phyloP scores from a whole-genome alignment of 202 grass and related monocot species.

The Sporobolus alterniflorus region DNA sequence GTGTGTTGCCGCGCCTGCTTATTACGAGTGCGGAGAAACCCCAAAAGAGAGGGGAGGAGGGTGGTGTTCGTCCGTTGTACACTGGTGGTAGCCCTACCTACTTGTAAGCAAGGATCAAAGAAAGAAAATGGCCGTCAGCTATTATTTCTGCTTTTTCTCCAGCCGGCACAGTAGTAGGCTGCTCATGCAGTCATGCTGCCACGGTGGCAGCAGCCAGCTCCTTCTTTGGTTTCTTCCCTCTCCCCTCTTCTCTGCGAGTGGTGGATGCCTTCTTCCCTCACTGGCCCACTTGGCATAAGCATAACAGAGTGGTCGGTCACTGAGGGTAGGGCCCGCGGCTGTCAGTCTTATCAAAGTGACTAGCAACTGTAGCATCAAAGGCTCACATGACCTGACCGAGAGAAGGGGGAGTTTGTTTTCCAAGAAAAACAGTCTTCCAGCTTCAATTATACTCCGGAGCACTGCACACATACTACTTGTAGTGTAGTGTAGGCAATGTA shows the following conservation, averaged over 20 bases:
- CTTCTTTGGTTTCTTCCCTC: not conserved
- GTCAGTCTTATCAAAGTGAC: slow-evolving; percentile 11
- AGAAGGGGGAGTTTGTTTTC: not conserved
- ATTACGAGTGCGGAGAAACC: not conserved
- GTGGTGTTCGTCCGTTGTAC: not conserved
- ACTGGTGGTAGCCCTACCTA: not conserved
- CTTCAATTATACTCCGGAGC: too few relatives aligned
- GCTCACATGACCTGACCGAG: not conserved
- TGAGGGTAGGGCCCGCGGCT: not conserved
- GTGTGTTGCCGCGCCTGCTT: too few relatives aligned
- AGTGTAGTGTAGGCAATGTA: too few relatives aligned
- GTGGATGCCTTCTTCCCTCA: not conserved
- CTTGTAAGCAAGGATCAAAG: slow-evolving; percentile 20
- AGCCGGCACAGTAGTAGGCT: not conserved
- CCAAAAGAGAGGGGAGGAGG: too few relatives aligned
- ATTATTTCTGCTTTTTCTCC: slow-evolving; percentile 59
- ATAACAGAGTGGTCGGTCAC: not conserved
- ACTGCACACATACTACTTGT: too few relatives aligned
- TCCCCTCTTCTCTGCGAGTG: not conserved
- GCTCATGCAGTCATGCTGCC: not conserved
- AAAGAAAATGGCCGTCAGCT: slow-evolving; percentile 49
- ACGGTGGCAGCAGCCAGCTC: not conserved
- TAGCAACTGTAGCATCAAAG: not conserved
- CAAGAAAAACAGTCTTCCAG: not conserved
- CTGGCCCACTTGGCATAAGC: not conserved